Base-by-base conservation (phyloP, 169 alveolate species). In the Plasmodium falciparum region DNA sequence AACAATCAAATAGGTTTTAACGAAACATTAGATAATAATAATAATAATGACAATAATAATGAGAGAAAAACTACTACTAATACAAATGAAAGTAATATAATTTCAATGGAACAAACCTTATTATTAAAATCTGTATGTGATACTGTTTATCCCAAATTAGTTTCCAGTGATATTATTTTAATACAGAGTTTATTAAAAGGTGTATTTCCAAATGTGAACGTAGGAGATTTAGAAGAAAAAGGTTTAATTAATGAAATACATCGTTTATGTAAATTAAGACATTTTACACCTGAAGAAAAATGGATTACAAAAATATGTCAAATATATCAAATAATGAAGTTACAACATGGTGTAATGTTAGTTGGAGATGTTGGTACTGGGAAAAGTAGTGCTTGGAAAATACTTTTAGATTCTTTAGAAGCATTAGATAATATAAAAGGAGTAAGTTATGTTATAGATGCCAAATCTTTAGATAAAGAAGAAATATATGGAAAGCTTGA, bases 341-440 rank as follows among this genome's bases (percentile, higher is more conserved):
- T 98, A 56, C 98, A 98, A 76, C 99, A 98, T 91, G 99, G 99
- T 45, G 97, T 98, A 15, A 98, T 98, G 99, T 92, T 98, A 96
- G 99, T 98, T 45, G 99, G 99, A 4, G 98, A 97, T 66, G 97
- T 99, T 39, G 99, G 99, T 15, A 95, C 98, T 24, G 99, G 99
- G 24, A 98, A 98, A 91, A 92, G 95, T 26, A 95, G 96, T 20
- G 95, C 95, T 61, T 93, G 97, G 96, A 92, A 95, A 52, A 66
- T 97, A 45, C 94, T 97, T 52, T 90, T 96, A 67, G 99, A 97
- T 69, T 98, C 99, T 0, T 92, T 97, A 93, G 97, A 96, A 78
- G 95, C 94, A 69, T 72, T 97, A 71, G 99, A 97, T 74, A 96
- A 96, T 24, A 93, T 96, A n/a, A 97, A 96, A 93, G 98, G 98